Base-by-base conservation (phyloP, 1,284 basidiomycete genomes). In the Trichosporon sp. region DNA sequence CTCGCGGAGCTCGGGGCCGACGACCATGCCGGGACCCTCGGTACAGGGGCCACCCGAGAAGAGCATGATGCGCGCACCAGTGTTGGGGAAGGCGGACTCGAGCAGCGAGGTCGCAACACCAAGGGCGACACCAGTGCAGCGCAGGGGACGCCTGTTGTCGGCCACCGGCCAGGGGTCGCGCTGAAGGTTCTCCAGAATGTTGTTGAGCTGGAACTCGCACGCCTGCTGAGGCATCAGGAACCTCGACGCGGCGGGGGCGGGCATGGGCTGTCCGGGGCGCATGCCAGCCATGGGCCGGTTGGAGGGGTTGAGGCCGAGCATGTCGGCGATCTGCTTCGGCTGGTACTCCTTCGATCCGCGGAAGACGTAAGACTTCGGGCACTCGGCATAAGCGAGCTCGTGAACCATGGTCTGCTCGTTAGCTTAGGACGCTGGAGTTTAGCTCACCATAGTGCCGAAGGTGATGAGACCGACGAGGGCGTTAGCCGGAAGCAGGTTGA, bases 291-390 rank as follows among this genome's bases (percentile, higher is more conserved):
- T 75, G n/a, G 78, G 76, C 68, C 84, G 79, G 63, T 80, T 81
- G 23, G 84, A 81, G 1, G 91, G 88, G 74, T 85, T 85, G 66
- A 99, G 88, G 51, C 93, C 94, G 64, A 99, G 91, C 96, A 99
- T 99, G 78, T 98, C 96, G 83, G 95, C 93, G 76, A 99, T 98
- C 77, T 95, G 93, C 85, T 99, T 99, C 69, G 94, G 90, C 68
- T 91, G 86, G 82, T 99, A 99, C 79, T 99, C 97, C 84, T 99
- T 99, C n/a, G 92, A 92, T 65, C 97, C 97, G 42, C 96, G 91
- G 89, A 99, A 99, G 72, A 99, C 96, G 83, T 96, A 99, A 5
- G 95, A 95, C 84, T 99, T 99, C 84, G 90, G 93, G 85, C 95
- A 99, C 80, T 95, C 92, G 1, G 90, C 89, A 80, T 98, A 99